These are phyloP conservation scores for Debaryomyces sp. DNA, from an alignment of 1,139 yeast genomes.

Conservation along the genomic window DNA sequence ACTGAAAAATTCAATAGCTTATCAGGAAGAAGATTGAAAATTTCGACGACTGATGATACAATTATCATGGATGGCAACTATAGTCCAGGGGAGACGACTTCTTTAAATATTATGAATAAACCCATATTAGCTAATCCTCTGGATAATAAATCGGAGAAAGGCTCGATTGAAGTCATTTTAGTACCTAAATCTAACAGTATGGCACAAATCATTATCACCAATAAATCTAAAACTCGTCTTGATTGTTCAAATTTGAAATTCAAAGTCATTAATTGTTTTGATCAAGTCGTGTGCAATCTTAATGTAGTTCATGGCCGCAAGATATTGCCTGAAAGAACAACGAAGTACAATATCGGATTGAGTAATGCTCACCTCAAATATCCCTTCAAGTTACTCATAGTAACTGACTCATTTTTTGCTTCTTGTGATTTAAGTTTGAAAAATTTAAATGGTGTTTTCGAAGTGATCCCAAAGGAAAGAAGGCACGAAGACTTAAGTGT, in stretches of 20 bases:
- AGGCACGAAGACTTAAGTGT: neutral
- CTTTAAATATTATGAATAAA: neutral
- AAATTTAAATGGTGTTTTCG: conserved; percentile 26
- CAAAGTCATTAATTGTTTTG: conserved; percentile 35
- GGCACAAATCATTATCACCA: conserved; percentile 37
- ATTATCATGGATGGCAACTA: conserved; percentile 28
- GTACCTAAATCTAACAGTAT: conserved; percentile 34
- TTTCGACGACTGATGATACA: conserved; percentile 18
- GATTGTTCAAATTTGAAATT: conserved; percentile 36
- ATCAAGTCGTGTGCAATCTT: conserved; percentile 28
- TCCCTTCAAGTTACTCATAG: conserved; percentile 36
- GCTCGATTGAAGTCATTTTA: conserved; percentile 23
- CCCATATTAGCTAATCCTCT: neutral
- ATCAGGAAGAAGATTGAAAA: conserved; percentile 23
- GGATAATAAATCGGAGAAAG: neutral
- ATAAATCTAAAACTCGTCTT: conserved; percentile 28
- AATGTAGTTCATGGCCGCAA: conserved; percentile 35
- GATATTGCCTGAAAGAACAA: conserved; percentile 32
- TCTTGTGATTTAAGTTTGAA: conserved; percentile 28
- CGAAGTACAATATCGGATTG: conserved; percentile 38
- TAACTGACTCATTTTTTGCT: conserved; percentile 25
- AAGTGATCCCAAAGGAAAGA: conserved; percentile 6
- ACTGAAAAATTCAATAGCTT: conserved; percentile 19
- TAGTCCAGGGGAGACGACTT: conserved; percentile 1
- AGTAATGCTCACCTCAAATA: conserved; percentile 36